Base-by-base conservation (phyloP, 768 basidiomycete genomes). In the Leccinum incarnatum region DNA sequence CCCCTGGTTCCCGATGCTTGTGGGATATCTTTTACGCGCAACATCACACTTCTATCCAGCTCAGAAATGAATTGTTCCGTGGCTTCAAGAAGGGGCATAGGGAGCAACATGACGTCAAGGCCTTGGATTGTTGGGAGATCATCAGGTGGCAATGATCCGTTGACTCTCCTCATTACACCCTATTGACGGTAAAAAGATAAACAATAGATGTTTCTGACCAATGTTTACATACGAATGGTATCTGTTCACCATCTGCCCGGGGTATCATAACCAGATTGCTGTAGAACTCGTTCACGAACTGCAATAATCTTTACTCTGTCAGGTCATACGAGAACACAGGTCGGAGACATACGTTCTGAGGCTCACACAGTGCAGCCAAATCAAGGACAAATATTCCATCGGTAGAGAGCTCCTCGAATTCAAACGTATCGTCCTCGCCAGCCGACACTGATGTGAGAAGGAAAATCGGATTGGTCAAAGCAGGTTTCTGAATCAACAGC, bases 1-100 rank as follows among this genome's bases (percentile, higher is more conserved):
- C 77, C 77, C 53, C 67, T 55, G 3, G 58, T 59, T 12, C 59
- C 62, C 55, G 62, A 81, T 79, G 68, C 53, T 45, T 69, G 69
- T 14, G 93, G 91, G 32, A 96, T 89, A 68, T 90, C 77, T 40
- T 75, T 78, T 12, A 94, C 87, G 3, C 83, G 81, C 34, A 87
- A 75, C 72, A 77, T 79, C 2, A 95, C 89, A 59, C 91, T 93
- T 58, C 72, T 72, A 60, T 86, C 83, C 30, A 96, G 70, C 21
- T 82, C 78, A 25, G 69, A 64, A 50, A 86, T 79, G 10, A 89
- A 73, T 19, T 75, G 75, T 55, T 84, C 82, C 8, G 83, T 79
- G 1, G 83, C 68, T 64, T 32, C 58, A 7, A 61, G 54, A 53
- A 64, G 56, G 51, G 42, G 63, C 42, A 45, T 78, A 75, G 53